Conservation (phyloP, 164 flowering plant genomes). For the Vitis cinerea region DNA sequence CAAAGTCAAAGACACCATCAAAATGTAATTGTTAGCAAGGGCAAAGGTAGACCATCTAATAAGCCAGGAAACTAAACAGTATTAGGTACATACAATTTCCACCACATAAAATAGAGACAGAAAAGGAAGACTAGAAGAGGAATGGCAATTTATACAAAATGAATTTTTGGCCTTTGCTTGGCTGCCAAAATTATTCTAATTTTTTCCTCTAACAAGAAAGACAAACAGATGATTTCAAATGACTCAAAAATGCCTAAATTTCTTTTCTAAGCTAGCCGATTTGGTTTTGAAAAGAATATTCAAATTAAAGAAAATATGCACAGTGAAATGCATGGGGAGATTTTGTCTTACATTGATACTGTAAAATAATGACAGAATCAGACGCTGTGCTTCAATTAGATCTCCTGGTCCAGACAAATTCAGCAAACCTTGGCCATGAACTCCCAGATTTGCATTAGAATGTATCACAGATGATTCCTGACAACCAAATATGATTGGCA, state of each 20-base stretch:
- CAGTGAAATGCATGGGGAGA: neutral
- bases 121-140: too few relatives aligned
- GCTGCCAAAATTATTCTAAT: too few relatives aligned
- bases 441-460: slow-evolving; percentile 64
- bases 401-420: slow-evolving; percentile 68
- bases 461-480: slow-evolving; percentile 82
- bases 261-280: neutral
- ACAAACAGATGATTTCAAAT: neutral
- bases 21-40: too few relatives aligned
- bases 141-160: too few relatives aligned
- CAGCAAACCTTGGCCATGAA: slow-evolving; percentile 70
- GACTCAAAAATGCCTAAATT: neutral
- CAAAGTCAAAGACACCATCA: too few relatives aligned
- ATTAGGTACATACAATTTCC: too few relatives aligned
- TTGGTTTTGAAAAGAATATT: too few relatives aligned
- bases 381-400: slow-evolving; percentile 61
- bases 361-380: slow-evolving; percentile 55
- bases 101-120: too few relatives aligned
- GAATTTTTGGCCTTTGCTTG: too few relatives aligned
- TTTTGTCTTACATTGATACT: slow-evolving; percentile 46
- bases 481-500: slow-evolving; percentile 3
- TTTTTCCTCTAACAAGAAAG: neutral
- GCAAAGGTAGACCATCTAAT: too few relatives aligned
- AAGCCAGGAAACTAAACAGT: too few relatives aligned
- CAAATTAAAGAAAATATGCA: neutral